Evolutionary conservation across 805 yeast genomes (phyloP), one percentile per base, ranked within the genome.

Genomic region (Kodamaea hsintzibuensis): DNA sequence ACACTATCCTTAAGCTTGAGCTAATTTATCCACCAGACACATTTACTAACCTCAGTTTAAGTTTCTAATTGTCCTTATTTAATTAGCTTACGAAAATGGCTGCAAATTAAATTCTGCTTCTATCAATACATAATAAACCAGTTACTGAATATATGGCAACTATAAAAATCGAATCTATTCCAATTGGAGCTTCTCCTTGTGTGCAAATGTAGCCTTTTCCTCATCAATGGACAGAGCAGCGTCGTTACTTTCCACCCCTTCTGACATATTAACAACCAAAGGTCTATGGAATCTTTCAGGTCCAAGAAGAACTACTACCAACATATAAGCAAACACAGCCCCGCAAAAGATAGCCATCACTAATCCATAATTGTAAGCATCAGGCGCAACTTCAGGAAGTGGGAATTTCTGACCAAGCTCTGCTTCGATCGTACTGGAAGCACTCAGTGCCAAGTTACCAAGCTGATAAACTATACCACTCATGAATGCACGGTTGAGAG

Each of bases 321-420:
- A 59, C 50, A 82, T 67, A 62, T 74, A 82, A 8, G 74, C 82
- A 63, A 83, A 82, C 45, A 84, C 89, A 53, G 85, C 82, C 22
- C 85, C 88, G 77, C 83, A 82, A 64, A 86, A 82, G 49, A 84
- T 82, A 35, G 85, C 79, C 90, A 86, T 85, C 49, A 84, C 89
- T 60, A 79, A 81, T n/a, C 86, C 87, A 67, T 87, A 88, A 64
- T 87, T 77, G 62, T 77, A 82, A 6, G 62, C 62, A 9, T 50
- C 60, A 16, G 53, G 57, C 1, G 62, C 65, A 7, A 53, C 60
- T 10, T 47, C 30, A 3, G 53, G 44, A 27, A 85, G 60, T 2
- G 90, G 91, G 75, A 84, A 88, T 50, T 73, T 68, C 35, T 75
- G 76, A 25, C 91, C 87, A 44, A 84, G 69, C n/a, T 77, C 73